Base-by-base conservation (phyloP, 108 stramenopile species). In the Fragilariopsis cylindrus region DNA sequence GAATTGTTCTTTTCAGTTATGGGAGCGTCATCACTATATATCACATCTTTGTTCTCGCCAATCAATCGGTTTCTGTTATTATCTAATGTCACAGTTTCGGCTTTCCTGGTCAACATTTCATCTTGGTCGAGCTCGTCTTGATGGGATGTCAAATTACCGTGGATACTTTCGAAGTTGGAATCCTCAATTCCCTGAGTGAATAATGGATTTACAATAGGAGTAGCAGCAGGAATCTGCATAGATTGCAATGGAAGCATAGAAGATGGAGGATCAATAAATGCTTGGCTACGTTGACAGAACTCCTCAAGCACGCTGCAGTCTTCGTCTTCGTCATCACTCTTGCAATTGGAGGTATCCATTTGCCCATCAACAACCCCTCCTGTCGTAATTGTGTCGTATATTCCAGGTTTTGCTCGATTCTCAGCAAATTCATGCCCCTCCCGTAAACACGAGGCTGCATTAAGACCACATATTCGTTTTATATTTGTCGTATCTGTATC, bases 251-350 rank as follows among this genome's bases (percentile, higher is more conserved):
- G 8, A 3, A 12, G 5, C 62, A 45, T 40, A n/a, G 30, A 30
- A 30, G 8, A n/a, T 63, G n/a, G 42, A 45, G 13, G 13, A 21
- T 68, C 67, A 68, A 50, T 15, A 12, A 18, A 68, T 9, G 39
- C 50, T 68, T 68, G 67, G 49, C 67, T 68, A 7, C 56, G 57
- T 43, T 57, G 67, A 39, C 67, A 68, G 50, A 49, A 68, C 30
- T 53, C 47, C 68, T 72, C 71, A 47, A 84, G 63, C 11, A 50
- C 48, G 58, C 74, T 54, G 5, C 73, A 74, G 67, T 77, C 75
- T 57, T 73, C 77, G 43, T 89, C 87, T 57, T 88, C 88, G 49
- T 86, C 85, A 54, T 76, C 72, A 50, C 70, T 13, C 21, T 81
- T 75, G 18, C 80, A 77, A 18, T 0, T 52, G 5, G 30, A 19